Percentiles rank a stretch among this genome's conserved stretches.
Evolutionary conservation across 257 asterid species (phyloP).

Genomic region (Solanum phureja): DNA sequence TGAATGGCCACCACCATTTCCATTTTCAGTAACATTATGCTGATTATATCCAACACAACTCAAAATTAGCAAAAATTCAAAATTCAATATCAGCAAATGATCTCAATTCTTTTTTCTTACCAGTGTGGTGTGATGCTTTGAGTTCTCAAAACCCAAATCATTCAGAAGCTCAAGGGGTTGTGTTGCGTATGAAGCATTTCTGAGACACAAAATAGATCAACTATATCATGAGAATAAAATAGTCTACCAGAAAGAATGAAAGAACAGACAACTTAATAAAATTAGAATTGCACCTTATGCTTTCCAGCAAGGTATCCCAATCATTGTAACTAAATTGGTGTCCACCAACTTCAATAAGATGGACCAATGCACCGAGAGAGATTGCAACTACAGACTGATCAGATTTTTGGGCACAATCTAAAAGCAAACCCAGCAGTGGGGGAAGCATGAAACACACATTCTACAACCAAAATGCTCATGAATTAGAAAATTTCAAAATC

Average conservation of each 20-base stretch:
- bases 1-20: constrained; percentile 14
- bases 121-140: constrained; percentile 36
- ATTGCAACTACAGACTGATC: constrained; percentile 95
- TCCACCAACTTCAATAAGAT: constrained; percentile 98
- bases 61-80: constrained; percentile 19
- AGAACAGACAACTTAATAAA: background rate
- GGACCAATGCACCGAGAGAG: constrained; percentile 94
- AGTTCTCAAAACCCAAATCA: constrained; percentile 62
- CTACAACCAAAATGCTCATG: constrained; percentile 35
- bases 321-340: constrained; percentile 87
- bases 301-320: constrained; percentile 91
- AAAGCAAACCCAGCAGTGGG: constrained; percentile 77
- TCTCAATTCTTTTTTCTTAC: constrained; percentile 47
- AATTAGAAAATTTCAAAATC: constrained; percentile 10
- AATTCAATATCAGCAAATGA: constrained; percentile 20
- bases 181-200: constrained; percentile 95
- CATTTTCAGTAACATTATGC: constrained; percentile 38
- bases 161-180: constrained; percentile 99
- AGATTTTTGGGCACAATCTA: constrained; percentile 95
- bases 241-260: constrained; percentile 1
- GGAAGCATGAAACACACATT: constrained; percentile 98
- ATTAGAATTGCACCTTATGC: constrained; percentile 60
- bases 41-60: constrained; percentile 20
- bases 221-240: constrained; percentile 7
- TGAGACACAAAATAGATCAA: constrained; percentile 23